Percentiles rank a stretch among this genome's conserved stretches.
Conservation (phyloP, 83 land plant genomes). For the Diphasiastrum complanatum region DNA sequence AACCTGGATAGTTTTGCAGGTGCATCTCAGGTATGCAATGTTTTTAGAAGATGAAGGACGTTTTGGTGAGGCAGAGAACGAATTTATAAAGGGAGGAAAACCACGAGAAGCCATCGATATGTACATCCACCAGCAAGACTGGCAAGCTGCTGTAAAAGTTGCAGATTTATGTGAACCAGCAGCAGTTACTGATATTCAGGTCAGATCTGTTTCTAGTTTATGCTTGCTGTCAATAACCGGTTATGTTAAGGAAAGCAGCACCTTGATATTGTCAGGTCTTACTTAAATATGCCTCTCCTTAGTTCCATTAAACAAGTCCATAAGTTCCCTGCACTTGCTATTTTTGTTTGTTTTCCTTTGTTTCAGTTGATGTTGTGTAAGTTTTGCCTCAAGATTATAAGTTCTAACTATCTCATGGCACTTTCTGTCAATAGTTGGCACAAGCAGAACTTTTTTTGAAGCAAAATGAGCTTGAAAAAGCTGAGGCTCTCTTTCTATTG, state of each 20-base stretch:
- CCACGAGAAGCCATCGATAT: slow-evolving; percentile 40
- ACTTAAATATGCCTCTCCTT: no score
- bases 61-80: slow-evolving; percentile 34
- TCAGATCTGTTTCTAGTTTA: slow-evolving; percentile 4
- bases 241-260: no score
- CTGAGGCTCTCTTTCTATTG: slow-evolving; percentile 32
- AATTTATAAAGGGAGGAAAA: slow-evolving; percentile 36
- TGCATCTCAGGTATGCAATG: slow-evolving; percentile 31
- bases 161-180: slow-evolving; percentile 39
- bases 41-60: slow-evolving; percentile 39
- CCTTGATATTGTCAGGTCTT: no score
- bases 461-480: slow-evolving; percentile 31
- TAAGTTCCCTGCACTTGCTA: background rate
- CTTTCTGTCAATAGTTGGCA: slow-evolving; percentile 22
- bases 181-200: slow-evolving; percentile 31
- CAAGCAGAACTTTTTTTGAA: slow-evolving; percentile 29
- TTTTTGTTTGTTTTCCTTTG: background rate
- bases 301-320: background rate
- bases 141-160: slow-evolving; percentile 33
- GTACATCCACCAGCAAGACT: slow-evolving; percentile 36
- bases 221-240: no score
- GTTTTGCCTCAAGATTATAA: background rate
- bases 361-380: background rate
- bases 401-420: background rate
- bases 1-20: slow-evolving; percentile 15